phyloP scores from a whole-genome alignment of 805 yeast genomes.

The fission yeast (Schizosaccharomyces pombe) region ASM294v3 CU329670.1:1986001-1986500 shows the following conservation, averaged over 20 bases:
- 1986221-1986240: slow-evolving; percentile 37
- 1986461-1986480: slow-evolving; percentile 31
- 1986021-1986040: slow-evolving; percentile 47
- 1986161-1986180: slow-evolving; percentile 40
- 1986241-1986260: slow-evolving; percentile 84
- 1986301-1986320: slow-evolving; percentile 28
- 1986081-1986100: slow-evolving; percentile 43
- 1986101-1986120: slow-evolving; percentile 34
- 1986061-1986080: slow-evolving; percentile 66
- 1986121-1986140: slow-evolving; percentile 28
- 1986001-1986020: slow-evolving; percentile 37
- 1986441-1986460: slow-evolving; percentile 29
- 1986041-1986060: slow-evolving; percentile 52
- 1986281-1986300: slow-evolving; percentile 29
- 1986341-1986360: slow-evolving; percentile 61
- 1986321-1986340: slow-evolving; percentile 99
- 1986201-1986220: slow-evolving; percentile 70
- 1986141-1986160: slow-evolving; percentile 35
- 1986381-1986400: slow-evolving; percentile 53
- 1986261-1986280: slow-evolving; percentile 66
- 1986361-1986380: slow-evolving; percentile 61
- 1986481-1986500: slow-evolving; percentile 16
- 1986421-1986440: slow-evolving; percentile 33
- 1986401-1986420: slow-evolving; percentile 55
- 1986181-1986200: slow-evolving; percentile 65